phyloP scores from a whole-genome alignment of 768 basidiomycete species.

The Trametes punicea region DNA sequence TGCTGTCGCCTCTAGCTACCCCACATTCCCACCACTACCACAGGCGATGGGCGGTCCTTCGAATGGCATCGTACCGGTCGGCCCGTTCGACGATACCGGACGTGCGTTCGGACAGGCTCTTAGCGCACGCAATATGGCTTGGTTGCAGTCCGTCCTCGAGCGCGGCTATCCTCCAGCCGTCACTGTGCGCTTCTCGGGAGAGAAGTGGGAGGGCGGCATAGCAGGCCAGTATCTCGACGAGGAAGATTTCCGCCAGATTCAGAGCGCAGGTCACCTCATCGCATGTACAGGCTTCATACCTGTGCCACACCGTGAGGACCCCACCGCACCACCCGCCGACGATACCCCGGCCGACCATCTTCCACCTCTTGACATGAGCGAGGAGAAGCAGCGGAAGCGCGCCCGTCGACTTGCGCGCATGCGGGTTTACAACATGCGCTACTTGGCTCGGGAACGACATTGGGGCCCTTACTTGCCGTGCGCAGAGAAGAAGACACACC shows the following conservation, averaged over 20 bases:
- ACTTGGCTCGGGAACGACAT: slow-evolving; percentile 21
- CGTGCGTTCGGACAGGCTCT: not conserved
- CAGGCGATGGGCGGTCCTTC: slow-evolving; percentile 22
- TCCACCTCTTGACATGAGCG: slow-evolving; percentile 7
- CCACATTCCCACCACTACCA: slow-evolving; percentile 35
- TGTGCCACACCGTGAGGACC: not conserved
- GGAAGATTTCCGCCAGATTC: slow-evolving; percentile 31
- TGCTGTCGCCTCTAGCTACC: slow-evolving; percentile 3
- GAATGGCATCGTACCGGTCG: slow-evolving; percentile 1
- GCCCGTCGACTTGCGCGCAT: slow-evolving; percentile 26
- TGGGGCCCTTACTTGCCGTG: slow-evolving; percentile 27
- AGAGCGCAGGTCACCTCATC: slow-evolving; percentile 41
- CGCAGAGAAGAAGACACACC: not conserved
- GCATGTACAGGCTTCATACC: slow-evolving; percentile 43
- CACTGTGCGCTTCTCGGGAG: slow-evolving; percentile 20
- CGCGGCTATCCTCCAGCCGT: slow-evolving; percentile 28
- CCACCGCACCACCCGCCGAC: not conserved
- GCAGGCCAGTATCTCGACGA: slow-evolving; percentile 21
- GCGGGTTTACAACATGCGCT: slow-evolving; percentile 29
- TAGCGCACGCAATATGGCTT: slow-evolving; percentile 33
- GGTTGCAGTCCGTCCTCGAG: slow-evolving; percentile 33
- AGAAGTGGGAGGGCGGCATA: slow-evolving; percentile 16
- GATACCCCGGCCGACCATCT: not conserved
- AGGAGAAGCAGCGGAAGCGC: slow-evolving; percentile 16
- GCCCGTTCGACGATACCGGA: not conserved